These are phyloP conservation scores for Talaromyces albobiverticillius DNA, from an alignment of 2,329 filamentous ascomycete genomes.

Conservation along the genomic window DNA sequence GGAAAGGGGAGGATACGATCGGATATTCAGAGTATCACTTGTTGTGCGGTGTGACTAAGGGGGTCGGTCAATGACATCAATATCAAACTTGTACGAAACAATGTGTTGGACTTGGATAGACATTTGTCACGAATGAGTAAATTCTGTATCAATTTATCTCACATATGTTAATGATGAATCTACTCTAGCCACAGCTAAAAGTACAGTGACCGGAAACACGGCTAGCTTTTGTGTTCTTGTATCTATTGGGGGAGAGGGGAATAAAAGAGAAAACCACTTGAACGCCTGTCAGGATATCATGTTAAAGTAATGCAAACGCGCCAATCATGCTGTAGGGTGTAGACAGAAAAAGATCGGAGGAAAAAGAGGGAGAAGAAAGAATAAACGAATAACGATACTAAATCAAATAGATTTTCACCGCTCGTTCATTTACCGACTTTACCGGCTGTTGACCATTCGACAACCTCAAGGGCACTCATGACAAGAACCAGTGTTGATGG, in stretches of 20 bases:
- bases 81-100: too few relatives aligned
- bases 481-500: slow-evolving; percentile 89
- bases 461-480: slow-evolving; percentile 84
- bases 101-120: too few relatives aligned
- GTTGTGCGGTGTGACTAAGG: too few relatives aligned
- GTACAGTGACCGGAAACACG: neutral
- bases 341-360: neutral
- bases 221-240: neutral
- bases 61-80: too few relatives aligned
- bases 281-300: neutral
- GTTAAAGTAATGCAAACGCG: neutral
- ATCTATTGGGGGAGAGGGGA: too few relatives aligned
- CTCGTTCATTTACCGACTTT: slow-evolving; percentile 18
- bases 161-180: neutral
- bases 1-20: too few relatives aligned
- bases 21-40: too few relatives aligned
- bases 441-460: slow-evolving; percentile 69
- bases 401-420: neutral
- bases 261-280: neutral
- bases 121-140: too few relatives aligned
- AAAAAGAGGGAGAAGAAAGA: neutral
- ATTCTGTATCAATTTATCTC: too few relatives aligned
- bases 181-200: neutral
- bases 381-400: neutral
- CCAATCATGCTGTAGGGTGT: neutral